Evolutionary conservation across 768 basidiomycete species (phyloP), one percentile per base, ranked within the genome.

Genomic region (Pisolithus tinctorius): DNA sequence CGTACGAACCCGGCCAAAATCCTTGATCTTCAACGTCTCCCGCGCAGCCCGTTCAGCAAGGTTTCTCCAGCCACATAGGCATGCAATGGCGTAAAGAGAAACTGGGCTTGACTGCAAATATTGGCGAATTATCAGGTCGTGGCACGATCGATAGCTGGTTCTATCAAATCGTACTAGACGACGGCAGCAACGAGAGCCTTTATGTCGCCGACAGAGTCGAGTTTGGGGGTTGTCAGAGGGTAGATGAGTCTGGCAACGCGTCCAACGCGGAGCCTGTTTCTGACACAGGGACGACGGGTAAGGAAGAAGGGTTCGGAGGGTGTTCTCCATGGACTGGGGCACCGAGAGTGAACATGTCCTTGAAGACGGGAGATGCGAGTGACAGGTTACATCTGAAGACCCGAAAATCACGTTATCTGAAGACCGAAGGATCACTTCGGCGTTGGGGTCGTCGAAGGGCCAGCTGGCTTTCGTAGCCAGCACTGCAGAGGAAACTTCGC

Each of bases 341-440:
- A 13, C 76, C 76, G 26, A 79, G 63, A 11, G 72, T 63, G 53
- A 81, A 73, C 63, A 78, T 73, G 51, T 67, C 65, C 25, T 67
- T 65, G 58, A 82, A 81, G 52, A 82, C 71, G 4, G 74, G 69
- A 1, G 80, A 82, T 0, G 75, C 69, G 10, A 77, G 42, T 4
- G 42, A 43, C 4, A 43, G 42, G 20, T 23, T 25, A 20, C 42
- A 43, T 26, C 36, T 51, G 49, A 39, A 51, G n/a, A 47, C 50
- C 7, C 45, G 36, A 17, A 55, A 55, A 26, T 55, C 44, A 52
- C 50, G 30, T 43, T 31, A 31, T 55, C 50, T 13, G 42, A 46
- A 10, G 54, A 51, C n/a, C 44, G 20, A 23, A 55, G 45, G 38
- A 51, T 51, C 30, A 55, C 29, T n/a, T 55, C 50, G 10, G 50